Percentiles rank a stretch among this genome's conserved stretches.
Conservation (phyloP, 179 eudicot species). For the Nepenthes alata region DNA sequence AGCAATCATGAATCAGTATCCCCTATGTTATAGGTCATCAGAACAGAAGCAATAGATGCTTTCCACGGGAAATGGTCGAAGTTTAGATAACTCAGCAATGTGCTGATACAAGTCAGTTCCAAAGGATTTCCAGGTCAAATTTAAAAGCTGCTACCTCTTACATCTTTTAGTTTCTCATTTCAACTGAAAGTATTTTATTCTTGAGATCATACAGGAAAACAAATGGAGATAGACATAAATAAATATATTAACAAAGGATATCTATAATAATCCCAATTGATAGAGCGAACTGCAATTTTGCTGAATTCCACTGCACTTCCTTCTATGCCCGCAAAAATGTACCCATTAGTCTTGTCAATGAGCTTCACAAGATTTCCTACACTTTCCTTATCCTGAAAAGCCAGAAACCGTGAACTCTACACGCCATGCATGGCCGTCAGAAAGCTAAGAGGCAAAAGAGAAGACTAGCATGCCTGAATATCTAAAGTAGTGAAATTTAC, state of each 20-base stretch:
- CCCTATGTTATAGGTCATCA: too few relatives aligned
- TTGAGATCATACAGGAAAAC: too few relatives aligned
- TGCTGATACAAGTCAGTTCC: too few relatives aligned
- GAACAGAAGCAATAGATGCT: too few relatives aligned
- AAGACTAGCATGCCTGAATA: slow-evolving; percentile 57
- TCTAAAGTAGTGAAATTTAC: slow-evolving; percentile 85
- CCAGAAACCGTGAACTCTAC: not conserved
- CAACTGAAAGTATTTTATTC: too few relatives aligned
- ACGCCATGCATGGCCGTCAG: not conserved
- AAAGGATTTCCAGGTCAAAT: too few relatives aligned
- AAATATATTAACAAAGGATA: slow-evolving; percentile 46
- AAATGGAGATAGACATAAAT: too few relatives aligned
- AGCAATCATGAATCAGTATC: too few relatives aligned
- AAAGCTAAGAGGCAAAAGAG: slow-evolving; percentile 4
- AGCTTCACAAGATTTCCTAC: slow-evolving; percentile 79
- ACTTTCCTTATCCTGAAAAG: slow-evolving; percentile 83
- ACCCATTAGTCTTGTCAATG: slow-evolving; percentile 90
- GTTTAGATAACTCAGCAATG: too few relatives aligned
- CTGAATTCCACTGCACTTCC: slow-evolving; percentile 79
- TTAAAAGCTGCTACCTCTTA: too few relatives aligned
- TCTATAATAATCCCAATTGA: slow-evolving; percentile 91
- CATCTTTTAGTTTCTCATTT: too few relatives aligned
- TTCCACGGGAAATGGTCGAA: too few relatives aligned
- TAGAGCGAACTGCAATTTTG: slow-evolving; percentile 75
- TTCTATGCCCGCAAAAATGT: slow-evolving; percentile 76